Conservation (phyloP, 495 filamentous ascomycete species). For the Penicillium flavigenum region DNA sequence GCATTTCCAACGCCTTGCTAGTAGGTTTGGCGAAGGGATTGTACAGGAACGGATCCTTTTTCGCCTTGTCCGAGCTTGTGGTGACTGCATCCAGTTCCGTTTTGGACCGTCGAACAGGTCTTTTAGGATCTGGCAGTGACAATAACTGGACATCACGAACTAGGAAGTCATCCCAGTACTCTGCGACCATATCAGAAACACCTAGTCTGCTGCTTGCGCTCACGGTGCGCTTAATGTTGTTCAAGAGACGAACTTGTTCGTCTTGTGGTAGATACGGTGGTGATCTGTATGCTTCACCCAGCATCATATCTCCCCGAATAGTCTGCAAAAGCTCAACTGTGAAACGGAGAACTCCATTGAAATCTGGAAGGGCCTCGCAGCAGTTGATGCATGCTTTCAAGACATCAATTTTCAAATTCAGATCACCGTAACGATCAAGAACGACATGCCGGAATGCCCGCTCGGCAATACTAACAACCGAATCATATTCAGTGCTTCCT, state of each 20-base stretch:
- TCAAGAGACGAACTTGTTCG: constrained; percentile 76
- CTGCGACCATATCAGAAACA: constrained; percentile 63
- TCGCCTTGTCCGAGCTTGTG: constrained; percentile 46
- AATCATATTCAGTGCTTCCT: constrained; percentile 39
- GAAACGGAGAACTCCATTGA: constrained; percentile 80
- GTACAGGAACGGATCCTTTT: constrained; percentile 85
- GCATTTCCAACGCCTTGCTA: constrained; percentile 57
- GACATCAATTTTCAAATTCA: constrained; percentile 77
- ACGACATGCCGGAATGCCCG: constrained; percentile 42
- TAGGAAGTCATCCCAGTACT: constrained; percentile 97
- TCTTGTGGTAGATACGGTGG: constrained; percentile 72
- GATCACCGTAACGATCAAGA: constrained; percentile 45
- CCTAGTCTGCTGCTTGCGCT: constrained; percentile 73
- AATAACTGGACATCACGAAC: constrained; percentile 75
- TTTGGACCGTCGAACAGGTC: constrained; percentile 70
- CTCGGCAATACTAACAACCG: constrained; percentile 42
- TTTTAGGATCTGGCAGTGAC: constrained; percentile 48
- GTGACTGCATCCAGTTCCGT: constrained; percentile 66
- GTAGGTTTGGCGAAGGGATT: constrained; percentile 79
- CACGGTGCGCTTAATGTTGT: constrained; percentile 82
- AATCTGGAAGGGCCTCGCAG: constrained; percentile 90
- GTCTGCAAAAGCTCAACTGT: constrained; percentile 80
- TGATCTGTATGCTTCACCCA: constrained; percentile 43
- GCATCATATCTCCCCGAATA: constrained; percentile 71
- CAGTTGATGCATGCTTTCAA: constrained; percentile 82